Percentiles rank a stretch among this genome's conserved stretches.
Conservation (phyloP, 768 basidiomycete species). For the Panus rudis region DNA sequence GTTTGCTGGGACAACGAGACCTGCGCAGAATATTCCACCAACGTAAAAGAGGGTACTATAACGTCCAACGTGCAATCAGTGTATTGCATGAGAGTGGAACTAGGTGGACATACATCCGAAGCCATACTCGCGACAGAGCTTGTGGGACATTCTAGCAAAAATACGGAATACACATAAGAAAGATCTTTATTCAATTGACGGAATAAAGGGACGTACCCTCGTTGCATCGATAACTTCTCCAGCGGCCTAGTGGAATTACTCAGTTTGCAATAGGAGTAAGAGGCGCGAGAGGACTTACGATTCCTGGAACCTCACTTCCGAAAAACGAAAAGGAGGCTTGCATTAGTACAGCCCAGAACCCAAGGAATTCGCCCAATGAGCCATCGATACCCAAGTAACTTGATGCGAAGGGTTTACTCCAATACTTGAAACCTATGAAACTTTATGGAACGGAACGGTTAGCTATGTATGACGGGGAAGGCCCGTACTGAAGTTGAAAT, state of each 20-base stretch:
- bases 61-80: background rate
- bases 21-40: slow-evolving; percentile 35
- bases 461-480: too few relatives aligned
- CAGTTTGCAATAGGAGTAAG: too few relatives aligned
- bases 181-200: background rate
- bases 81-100: background rate
- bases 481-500: background rate
- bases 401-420: slow-evolving; percentile 17
- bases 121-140: slow-evolving; percentile 21
- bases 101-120: slow-evolving; percentile 16
- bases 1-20: slow-evolving; percentile 33
- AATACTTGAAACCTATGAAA: slow-evolving; percentile 14
- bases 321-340: slow-evolving; percentile 33
- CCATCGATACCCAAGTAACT: slow-evolving; percentile 26
- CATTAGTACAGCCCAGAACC: slow-evolving; percentile 25
- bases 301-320: slow-evolving; percentile 27
- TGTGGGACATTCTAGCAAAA: slow-evolving; percentile 19
- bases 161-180: background rate
- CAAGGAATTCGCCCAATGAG: slow-evolving; percentile 25
- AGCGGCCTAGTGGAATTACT: slow-evolving; percentile 19
- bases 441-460: slow-evolving; percentile 5
- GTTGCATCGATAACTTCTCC: slow-evolving; percentile 25
- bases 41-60: slow-evolving; percentile 34
- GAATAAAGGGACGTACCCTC: slow-evolving; percentile 8
- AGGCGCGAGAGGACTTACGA: slow-evolving; percentile 17